These are phyloP conservation scores for Ulmus americana DNA, from an alignment of 331 rosid species.

Conservation along the genomic window DNA sequence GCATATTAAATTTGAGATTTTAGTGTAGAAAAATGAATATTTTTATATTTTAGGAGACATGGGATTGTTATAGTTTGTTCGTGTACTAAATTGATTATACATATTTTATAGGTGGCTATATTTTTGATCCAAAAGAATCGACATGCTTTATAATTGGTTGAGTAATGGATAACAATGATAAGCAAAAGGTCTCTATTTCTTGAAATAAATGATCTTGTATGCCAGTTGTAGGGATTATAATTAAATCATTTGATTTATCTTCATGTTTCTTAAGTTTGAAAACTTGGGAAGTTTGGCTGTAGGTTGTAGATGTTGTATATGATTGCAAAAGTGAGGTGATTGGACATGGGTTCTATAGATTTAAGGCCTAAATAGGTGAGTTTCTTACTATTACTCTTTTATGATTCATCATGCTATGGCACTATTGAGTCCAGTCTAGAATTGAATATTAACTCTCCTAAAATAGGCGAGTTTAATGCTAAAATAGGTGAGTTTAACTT, in stretches of 20 bases:
- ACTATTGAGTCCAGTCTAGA: too few species aligned
- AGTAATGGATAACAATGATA: slow-evolving; percentile 92
- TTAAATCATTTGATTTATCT: slow-evolving; percentile 5
- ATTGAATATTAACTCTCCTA: too few species aligned
- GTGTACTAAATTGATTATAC: slow-evolving; percentile 9
- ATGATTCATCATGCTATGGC: not conserved
- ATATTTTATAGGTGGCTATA: slow-evolving; percentile 75
- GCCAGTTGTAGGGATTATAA: slow-evolving; percentile 10
- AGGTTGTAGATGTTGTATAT: slow-evolving; percentile 90
- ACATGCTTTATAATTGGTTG: slow-evolving; percentile 93
- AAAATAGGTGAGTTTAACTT: too few species aligned
- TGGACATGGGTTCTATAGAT: slow-evolving; percentile 96
- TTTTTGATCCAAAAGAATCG: slow-evolving; percentile 96
- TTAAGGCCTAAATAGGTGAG: slow-evolving; percentile 94
- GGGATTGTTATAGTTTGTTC: not conserved
- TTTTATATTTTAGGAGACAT: too few species aligned
- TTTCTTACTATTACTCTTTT: slow-evolving; percentile 18
- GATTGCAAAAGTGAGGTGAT: slow-evolving; percentile 99
- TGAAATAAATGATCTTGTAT: slow-evolving; percentile 91
- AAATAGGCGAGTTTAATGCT: too few species aligned
- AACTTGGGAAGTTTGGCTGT: slow-evolving; percentile 21
- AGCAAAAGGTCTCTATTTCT: slow-evolving; percentile 83
- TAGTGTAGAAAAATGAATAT: too few species aligned
- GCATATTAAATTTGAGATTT: too few species aligned
- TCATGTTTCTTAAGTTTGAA: slow-evolving; percentile 16